Percentiles rank a stretch among this genome's conserved stretches.
These are phyloP conservation scores for Podaxis carcinomalis DNA, from an alignment of 768 basidiomycete species.

Conservation along the genomic window DNA sequence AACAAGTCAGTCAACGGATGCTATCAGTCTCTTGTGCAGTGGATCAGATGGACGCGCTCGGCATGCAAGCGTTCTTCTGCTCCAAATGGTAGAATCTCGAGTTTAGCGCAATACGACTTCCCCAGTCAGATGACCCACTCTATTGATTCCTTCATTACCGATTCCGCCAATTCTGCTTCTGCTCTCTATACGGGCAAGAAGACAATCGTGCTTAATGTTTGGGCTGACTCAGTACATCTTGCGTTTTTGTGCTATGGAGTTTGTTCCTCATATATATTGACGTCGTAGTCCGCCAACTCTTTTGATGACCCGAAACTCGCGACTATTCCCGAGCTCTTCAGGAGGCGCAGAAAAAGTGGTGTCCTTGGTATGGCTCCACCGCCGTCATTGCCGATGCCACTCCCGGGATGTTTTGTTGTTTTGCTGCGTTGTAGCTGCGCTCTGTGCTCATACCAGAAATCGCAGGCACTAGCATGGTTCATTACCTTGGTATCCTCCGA, in stretches of 20 bases:
- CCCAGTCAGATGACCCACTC: constrained; percentile 43
- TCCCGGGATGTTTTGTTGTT: constrained; percentile 23
- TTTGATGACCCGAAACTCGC: constrained; percentile 41
- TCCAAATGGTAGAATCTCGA: background rate
- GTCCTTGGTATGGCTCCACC: constrained; percentile 39
- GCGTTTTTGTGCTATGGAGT: background rate
- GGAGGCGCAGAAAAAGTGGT: constrained; percentile 29
- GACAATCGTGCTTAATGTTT: constrained; percentile 36
- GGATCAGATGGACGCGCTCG: constrained; percentile 42
- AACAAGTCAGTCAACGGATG: constrained; percentile 43
- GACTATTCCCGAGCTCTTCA: constrained; percentile 43
- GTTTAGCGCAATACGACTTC: background rate
- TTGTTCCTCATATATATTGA: background rate
- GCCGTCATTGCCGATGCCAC: constrained; percentile 41
- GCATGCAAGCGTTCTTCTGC: constrained; percentile 28
- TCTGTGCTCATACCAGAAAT: constrained; percentile 37
- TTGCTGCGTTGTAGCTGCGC: constrained; percentile 23
- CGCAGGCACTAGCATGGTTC: constrained; percentile 18
- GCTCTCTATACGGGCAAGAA: constrained; percentile 44
- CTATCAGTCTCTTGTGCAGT: constrained; percentile 42
- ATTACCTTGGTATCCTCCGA: background rate
- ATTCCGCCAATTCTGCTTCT: constrained; percentile 43
- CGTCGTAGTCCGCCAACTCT: constrained; percentile 29
- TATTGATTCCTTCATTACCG: constrained; percentile 42
- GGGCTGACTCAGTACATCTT: constrained; percentile 33